Base-by-base conservation (phyloP, 1,139 yeast species). In the Nadsonia commutata region DNA sequence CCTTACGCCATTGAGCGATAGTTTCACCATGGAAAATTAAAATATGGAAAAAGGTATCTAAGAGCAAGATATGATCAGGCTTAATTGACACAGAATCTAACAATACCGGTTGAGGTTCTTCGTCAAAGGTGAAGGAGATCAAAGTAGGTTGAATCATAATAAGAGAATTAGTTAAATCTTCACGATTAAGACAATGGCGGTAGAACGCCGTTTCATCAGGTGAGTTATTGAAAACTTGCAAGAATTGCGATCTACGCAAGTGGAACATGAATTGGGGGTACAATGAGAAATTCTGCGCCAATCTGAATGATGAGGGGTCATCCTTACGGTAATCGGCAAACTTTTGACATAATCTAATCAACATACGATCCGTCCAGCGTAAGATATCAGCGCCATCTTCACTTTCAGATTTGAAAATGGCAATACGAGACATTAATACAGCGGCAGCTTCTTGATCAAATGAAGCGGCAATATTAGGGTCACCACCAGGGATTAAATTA, bases 141-240 rank as follows among this genome's bases (percentile, higher is more conserved):
- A 81, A 66, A 0, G 84, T 75, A 2, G 93, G 90, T 57, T 80
- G 90, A 43, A 81, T 76, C 84, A 81, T 81, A 31, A 78, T 71
- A 48, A 80, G 65, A 1, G 82, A 69, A 55, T 79, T 80, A 42
- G 70, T 67, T 7, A 76, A 71, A 54, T 80, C 86, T 56, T 80
- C 88, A 39, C 76, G 76, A 62, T 74, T 64, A 54, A 80, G 72
- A 13, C 75, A 64, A 54, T 80, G 88, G 51, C 86, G 70, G 46
- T 78, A 71, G 58, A 71, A 81, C 36, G 78, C 70, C 1, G 86
- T 78, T 59, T 81, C 93, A 61, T 81, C 93, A 0, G 93, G 93
- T 0, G 90, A 80, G 52, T 76, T 77, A 58, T 78, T 78, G 62
- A 81, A 81, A 23, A 80, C 78, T 54, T 76, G 78, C 27, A 80